Base-by-base conservation (phyloP, 345 rosid species). In the Populus tremula region DNA sequence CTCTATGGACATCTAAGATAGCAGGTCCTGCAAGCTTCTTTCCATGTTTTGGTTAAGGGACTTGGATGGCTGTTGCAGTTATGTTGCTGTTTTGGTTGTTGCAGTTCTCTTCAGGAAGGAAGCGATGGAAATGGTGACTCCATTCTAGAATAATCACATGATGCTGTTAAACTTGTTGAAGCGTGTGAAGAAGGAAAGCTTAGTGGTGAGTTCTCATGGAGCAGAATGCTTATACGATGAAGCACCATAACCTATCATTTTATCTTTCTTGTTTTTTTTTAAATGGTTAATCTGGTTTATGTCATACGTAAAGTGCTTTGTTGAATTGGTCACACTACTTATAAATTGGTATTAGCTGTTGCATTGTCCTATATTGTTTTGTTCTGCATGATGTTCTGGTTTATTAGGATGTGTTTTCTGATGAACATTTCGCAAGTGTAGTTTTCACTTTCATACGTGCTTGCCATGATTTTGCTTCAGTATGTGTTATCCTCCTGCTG, bases 1-100 rank as follows among this genome's bases (percentile, higher is more conserved):
- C 73, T 88, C 97, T 39, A 92, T 92, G 98, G 97, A 92, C 81
- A 92, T 94, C 72, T 45, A 50, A 67, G 75, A 69, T 67, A 56
- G 71, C 41, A 70, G 49, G 67, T 68, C 76, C 73, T 14, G 29
- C 65, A 70, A 64, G 64, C 77, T 49, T 72, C 66, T 14, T 79
- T 70, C 68, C 54, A 38, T 78, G 39, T 33, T 1, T 9, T 27
- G 74, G 67, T 59, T 59, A 69, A 71, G 74, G 66, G 49, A 76
- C 70, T 35, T 72, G 69, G 66, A 70, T 38, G 35, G 72, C 62
- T 62, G 14, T 49, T 69, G 76, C 73, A 74, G 38, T 72, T 79
- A 63, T 61, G 38, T 41, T 61, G 63, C 79, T 72, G 45, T 67
- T 78, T 61, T 38, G 45, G 77, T 45, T 59, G 65, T 74, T 33